These are phyloP conservation scores for Colletotrichum sidae DNA, from an alignment of 2,329 filamentous ascomycete genomes.

Conservation along the genomic window DNA sequence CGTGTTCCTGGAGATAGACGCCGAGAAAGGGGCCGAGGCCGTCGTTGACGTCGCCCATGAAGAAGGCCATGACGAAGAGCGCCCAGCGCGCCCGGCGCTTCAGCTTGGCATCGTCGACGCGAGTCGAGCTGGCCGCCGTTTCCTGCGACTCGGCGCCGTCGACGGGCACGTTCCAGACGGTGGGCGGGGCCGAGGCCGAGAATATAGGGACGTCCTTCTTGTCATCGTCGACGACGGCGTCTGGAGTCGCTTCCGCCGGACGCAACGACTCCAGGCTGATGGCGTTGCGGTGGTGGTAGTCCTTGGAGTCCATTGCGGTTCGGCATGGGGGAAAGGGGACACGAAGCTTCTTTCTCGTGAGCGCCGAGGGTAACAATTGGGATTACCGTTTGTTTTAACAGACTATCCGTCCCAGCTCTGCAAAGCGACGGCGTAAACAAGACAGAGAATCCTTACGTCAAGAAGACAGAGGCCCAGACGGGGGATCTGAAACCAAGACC, in stretches of 20 bases:
- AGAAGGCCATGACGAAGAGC: constrained; percentile 28
- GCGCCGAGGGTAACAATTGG: too few relatives aligned
- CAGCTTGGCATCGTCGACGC: constrained; percentile 8
- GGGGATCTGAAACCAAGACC: too few relatives aligned
- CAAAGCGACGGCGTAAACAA: too few relatives aligned
- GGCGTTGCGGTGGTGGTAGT: constrained; percentile 4
- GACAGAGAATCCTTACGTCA: too few relatives aligned
- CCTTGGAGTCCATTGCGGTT: constrained; percentile 26
- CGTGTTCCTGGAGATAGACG: constrained; percentile 31
- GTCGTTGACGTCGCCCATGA: constrained; percentile 32
- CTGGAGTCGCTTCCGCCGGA: not conserved
- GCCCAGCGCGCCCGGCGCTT: constrained; percentile 25
- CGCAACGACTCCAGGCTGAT: constrained; percentile 24
- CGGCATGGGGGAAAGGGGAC: too few relatives aligned
- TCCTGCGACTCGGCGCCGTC: not conserved
- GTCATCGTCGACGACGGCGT: constrained; percentile 4
- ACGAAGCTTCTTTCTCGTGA: too few relatives aligned
- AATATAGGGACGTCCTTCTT: constrained; percentile 4
- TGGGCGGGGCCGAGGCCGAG: constrained; percentile 6
- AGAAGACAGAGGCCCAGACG: too few relatives aligned
- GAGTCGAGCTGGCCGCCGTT: too few relatives aligned
- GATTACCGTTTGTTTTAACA: too few relatives aligned
- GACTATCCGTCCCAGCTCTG: too few relatives aligned
- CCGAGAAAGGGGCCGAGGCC: constrained; percentile 27
- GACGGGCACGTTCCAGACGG: not conserved